These are phyloP conservation scores for Vigna nakashimae DNA, from an alignment of 306 rosid genomes.

Conservation along the genomic window DNA sequence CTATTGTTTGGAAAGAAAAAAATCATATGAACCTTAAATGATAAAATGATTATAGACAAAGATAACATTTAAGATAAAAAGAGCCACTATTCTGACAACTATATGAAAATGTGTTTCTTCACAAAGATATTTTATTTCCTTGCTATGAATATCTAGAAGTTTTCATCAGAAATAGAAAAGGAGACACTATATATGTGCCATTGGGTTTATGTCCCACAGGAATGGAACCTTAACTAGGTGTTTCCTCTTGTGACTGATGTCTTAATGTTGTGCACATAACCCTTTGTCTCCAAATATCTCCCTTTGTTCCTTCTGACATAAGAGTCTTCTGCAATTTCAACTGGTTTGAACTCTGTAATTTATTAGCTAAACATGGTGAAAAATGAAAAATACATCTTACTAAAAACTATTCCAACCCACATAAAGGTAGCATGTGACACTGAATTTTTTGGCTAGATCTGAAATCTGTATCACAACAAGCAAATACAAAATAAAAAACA, in stretches of 20 bases:
- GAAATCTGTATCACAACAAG: neutral
- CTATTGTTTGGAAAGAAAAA: too few species aligned
- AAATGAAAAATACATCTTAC: neutral
- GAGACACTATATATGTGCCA: neutral
- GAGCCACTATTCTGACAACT: slow-evolving; percentile 13
- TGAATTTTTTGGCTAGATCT: slow-evolving; percentile 1
- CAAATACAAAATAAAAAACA: neutral
- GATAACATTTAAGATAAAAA: slow-evolving; percentile 39
- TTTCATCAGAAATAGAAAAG: slow-evolving; percentile 33
- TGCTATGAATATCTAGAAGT: slow-evolving; percentile 29
- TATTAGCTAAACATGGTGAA: neutral
- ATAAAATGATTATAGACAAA: slow-evolving; percentile 27
- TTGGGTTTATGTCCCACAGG: slow-evolving; percentile 46
- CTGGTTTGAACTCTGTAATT: neutral
- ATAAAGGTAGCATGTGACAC: neutral
- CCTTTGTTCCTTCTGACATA: neutral
- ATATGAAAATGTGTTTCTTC: neutral
- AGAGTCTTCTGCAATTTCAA: neutral
- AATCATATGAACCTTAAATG: slow-evolving; percentile 23
- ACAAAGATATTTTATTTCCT: slow-evolving; percentile 9
- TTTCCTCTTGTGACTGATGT: slow-evolving; percentile 41
- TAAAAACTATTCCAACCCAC: slow-evolving; percentile 17
- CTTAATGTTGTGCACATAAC: slow-evolving; percentile 19
- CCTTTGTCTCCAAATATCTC: slow-evolving; percentile 37
- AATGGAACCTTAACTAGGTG: slow-evolving; percentile 47